Evolutionary conservation across 2,329 filamentous ascomycete species (phyloP), one percentile per base, ranked within the genome.

Genomic region (Rutstroemia sydowiana): DNA sequence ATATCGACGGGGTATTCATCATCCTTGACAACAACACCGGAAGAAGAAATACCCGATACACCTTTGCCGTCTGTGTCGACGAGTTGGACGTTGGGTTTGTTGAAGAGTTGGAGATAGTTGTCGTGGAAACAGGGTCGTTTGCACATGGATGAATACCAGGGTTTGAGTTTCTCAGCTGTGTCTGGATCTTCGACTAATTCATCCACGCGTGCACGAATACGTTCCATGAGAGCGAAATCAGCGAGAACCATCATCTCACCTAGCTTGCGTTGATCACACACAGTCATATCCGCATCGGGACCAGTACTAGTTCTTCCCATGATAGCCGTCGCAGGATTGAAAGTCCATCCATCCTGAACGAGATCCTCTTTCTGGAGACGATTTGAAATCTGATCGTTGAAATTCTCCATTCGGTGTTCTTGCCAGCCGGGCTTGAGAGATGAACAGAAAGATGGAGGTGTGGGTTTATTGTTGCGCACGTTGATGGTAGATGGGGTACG

Each of bases 401-500:
- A 51, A 23, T 51, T 51, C 7, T 51, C 49, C 49, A 51, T 51
- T 26, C 49, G 42, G 32, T 47, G 10, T 28, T 48, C 34, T 34
- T 51, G 49, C 49, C 49, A 51, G 16, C 49, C 43, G 3, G 49
- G 43, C 41, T 56, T 57, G 16, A 55, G 60, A 5, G 57, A 41
- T 4, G 53, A 47, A 45, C 54, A 53, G 13, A 52, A 53, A n/a
- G 45, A 26, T 16, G 55, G 51, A 2, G 73, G 69, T 2, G 81
- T 70, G 0, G 70, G 65, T 1, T 63, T 66, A 52, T 82, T 78
- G 2, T 66, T 54, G 14, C 79, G 74, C 3, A 78, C 77, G 2
- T 78, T 71, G 5, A 82, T 65, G 76, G 78, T 83, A 58, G 81
- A 81, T 0, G 79, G 76, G 0, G 76, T 77, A 18, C 79, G 69